phyloP scores from a whole-genome alignment of 2,329 filamentous ascomycete genomes.

The Xylaria sp. region DNA sequence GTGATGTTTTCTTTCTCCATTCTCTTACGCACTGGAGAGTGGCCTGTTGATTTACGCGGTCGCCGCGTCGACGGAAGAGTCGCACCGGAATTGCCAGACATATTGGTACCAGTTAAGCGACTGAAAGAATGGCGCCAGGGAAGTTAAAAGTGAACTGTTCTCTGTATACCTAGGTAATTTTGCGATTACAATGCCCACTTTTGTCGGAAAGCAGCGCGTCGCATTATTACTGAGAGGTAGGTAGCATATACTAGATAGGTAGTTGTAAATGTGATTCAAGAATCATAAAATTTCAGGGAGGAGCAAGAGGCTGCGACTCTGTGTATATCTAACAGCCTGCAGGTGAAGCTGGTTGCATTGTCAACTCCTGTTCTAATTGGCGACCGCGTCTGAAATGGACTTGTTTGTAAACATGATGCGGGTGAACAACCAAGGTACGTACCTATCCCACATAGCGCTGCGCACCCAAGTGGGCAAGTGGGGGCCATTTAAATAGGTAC shows the following conservation, averaged over 20 bases:
- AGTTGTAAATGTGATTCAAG: not conserved
- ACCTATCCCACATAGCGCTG: not conserved
- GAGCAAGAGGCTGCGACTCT: not conserved
- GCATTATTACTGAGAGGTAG: constrained; percentile 28
- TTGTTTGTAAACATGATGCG: constrained; percentile 41
- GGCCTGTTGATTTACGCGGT: constrained; percentile 77
- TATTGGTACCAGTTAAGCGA: constrained; percentile 41
- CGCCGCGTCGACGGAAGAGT: constrained; percentile 68
- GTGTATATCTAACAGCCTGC: constrained; percentile 5
- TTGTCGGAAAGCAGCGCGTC: constrained; percentile 32
- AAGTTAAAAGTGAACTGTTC: constrained; percentile 7
- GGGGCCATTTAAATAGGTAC: not conserved
- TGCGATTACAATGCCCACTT: constrained; percentile 10
- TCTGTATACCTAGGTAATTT: constrained; percentile 12
- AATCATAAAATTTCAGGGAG: not conserved
- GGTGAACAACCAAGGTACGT: constrained; percentile 28
- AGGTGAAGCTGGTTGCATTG: constrained; percentile 15
- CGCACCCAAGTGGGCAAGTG: not conserved
- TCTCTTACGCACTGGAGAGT: constrained; percentile 63
- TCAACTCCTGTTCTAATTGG: constrained; percentile 18
- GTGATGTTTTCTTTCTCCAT: constrained; percentile 84
- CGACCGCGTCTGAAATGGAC: constrained; percentile 35
- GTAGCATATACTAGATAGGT: constrained; percentile 4
- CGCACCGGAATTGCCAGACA: constrained; percentile 56
- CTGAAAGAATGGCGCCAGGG: not conserved